Evolutionary conservation across 768 basidiomycete genomes (phyloP).

Genomic region (Sporobolomyces pararoseus): DNA sequence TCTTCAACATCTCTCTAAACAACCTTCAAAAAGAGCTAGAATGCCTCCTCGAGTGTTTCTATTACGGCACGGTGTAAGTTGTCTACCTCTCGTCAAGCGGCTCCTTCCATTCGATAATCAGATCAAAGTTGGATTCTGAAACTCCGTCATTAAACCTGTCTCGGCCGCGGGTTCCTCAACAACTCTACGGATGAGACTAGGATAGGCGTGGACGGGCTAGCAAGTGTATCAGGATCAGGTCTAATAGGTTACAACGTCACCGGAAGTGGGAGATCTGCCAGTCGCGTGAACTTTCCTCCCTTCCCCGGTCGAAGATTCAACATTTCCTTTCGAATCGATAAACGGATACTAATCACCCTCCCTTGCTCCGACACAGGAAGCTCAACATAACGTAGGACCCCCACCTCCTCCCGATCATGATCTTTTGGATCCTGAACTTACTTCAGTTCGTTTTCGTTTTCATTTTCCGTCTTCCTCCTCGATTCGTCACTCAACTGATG

Average conservation of each 20-base stretch:
- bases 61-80: constrained; percentile 27
- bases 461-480: not conserved
- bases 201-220: not conserved
- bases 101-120: no score
- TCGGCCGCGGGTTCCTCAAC: not conserved
- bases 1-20: not conserved
- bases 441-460: not conserved
- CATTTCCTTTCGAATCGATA: no score
- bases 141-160: not conserved
- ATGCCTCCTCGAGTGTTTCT: constrained; percentile 26
- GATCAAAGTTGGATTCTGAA: no score
- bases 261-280: not conserved
- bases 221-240: no score
- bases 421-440: constrained; percentile 25
- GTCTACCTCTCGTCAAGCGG: not conserved
- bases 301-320: not conserved
- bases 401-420: constrained; percentile 33
- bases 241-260: not conserved
- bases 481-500: no score
- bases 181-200: not conserved
- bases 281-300: not conserved
- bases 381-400: constrained; percentile 32
- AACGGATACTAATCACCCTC: not conserved
- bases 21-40: not conserved
- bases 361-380: constrained; percentile 17